These are phyloP conservation scores for Boletus eberwhitei DNA, from an alignment of 768 basidiomycete species.

Conservation along the genomic window DNA sequence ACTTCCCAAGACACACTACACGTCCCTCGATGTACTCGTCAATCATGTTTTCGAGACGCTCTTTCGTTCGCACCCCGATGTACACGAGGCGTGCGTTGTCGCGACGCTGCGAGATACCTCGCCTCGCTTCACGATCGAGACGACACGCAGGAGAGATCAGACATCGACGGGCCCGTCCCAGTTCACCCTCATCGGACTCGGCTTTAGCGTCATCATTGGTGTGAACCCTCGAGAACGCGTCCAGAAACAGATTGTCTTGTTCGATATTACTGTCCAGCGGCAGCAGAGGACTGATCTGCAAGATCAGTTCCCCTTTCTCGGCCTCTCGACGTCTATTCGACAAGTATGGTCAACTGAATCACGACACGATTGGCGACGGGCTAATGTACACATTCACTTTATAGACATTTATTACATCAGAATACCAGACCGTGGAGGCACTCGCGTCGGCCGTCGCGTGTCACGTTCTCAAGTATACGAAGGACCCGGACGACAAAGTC, in stretches of 20 bases:
- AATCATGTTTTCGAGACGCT: constrained; percentile 39
- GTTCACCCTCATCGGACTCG: constrained; percentile 37
- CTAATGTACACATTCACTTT: neutral
- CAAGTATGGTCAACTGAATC: neutral
- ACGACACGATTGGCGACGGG: neutral
- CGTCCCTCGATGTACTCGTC: constrained; percentile 46
- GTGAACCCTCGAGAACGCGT: constrained; percentile 63
- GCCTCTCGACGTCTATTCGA: constrained; percentile 34
- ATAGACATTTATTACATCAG: constrained; percentile 48
- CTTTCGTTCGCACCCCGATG: constrained; percentile 32
- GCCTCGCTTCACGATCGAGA: constrained; percentile 42
- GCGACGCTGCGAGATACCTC: constrained; percentile 48
- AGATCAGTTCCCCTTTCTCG: constrained; percentile 11
- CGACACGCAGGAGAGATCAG: constrained; percentile 27
- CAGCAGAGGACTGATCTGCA: neutral
- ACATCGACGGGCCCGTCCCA: constrained; percentile 18
- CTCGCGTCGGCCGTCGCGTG: constrained; percentile 56
- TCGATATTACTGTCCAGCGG: constrained; percentile 43
- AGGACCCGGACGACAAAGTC: constrained; percentile 28
- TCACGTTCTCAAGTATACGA: constrained; percentile 37
- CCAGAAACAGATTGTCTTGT: constrained; percentile 57
- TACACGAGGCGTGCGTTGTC: constrained; percentile 40
- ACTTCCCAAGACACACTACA: constrained; percentile 30
- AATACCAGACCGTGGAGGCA: constrained; percentile 67
- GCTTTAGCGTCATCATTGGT: constrained; percentile 59